A percentile compares a stretch with the other conserved stretches of the same genome.
Evolutionary conservation across 192 early-diverging fungal genomes (phyloP).

Genomic region (Phlyctochytrium arcticum): DNA sequence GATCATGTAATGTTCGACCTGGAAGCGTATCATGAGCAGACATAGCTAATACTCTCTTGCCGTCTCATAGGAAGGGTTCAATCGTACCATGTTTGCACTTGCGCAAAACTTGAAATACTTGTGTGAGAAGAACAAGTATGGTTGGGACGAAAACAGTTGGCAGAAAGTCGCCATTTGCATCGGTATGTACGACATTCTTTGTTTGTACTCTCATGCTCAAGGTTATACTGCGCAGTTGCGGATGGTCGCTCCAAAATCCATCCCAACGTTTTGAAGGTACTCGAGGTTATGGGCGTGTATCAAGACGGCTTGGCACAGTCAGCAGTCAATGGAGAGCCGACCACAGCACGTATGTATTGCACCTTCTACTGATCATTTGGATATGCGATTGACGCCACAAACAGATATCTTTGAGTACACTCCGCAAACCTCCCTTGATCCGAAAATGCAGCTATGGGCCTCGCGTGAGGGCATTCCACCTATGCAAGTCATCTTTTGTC

Average conservation of each 20-base stretch:
- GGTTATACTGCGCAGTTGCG: conserved; percentile 43
- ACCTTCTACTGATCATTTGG: not conserved
- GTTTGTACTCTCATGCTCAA: not conserved
- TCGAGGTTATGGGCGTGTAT: conserved; percentile 78
- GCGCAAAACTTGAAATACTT: conserved; percentile 64
- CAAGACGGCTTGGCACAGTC: conserved; percentile 74
- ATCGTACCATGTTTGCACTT: conserved; percentile 79
- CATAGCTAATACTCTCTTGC: conserved; percentile 51
- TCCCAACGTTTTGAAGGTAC: conserved; percentile 60
- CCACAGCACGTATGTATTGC: conserved; percentile 47
- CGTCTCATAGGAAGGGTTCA: conserved; percentile 86
- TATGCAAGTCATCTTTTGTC: conserved; percentile 77
- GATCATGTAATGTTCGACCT: not conserved
- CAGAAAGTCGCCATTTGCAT: conserved; percentile 81
- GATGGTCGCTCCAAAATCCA: conserved; percentile 79
- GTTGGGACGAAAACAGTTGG: conserved; percentile 74
- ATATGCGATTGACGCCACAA: no score
- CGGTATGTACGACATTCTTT: not conserved
- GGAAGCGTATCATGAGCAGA: not conserved
- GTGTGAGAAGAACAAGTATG: conserved; percentile 28
- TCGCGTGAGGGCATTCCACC: conserved; percentile 62
- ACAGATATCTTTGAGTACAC: conserved; percentile 66
- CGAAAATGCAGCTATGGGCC: conserved; percentile 68
- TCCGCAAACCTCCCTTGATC: conserved; percentile 68
- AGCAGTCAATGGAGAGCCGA: conserved; percentile 55